Base-by-base conservation (phyloP, 495 filamentous ascomycete species). In the Symbiotaphrina buchneri region DNA sequence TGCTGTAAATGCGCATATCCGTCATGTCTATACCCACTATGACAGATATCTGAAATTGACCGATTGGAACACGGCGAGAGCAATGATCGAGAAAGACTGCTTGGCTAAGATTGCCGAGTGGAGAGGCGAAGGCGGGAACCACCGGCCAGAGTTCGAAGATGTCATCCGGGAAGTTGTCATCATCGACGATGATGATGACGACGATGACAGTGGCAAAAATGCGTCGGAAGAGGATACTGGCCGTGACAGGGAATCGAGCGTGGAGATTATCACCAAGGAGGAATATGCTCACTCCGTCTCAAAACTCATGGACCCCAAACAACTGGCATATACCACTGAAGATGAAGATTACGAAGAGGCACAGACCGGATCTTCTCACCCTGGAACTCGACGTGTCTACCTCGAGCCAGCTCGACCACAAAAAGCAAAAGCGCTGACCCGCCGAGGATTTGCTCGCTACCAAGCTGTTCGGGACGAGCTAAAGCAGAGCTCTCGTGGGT, bases 1-100 rank as follows among this genome's bases (percentile, higher is more conserved):
- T 27, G 83, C 83, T 1, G 77, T 82, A 5, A 63, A 75, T 40
- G 81, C 84, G 32, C 77, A 90, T 48, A 80, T 92, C 41, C 65
- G 84, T 22, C 84, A 94, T 45, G 56, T 54, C 18, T 79, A 90
- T 47, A 94, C 84, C 11, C 59, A 77, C 37, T 94, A 94, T 48
- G 83, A 94, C 50, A 53, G 63, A 38, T 55, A 90, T 18, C 55
- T 94, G 17, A 68, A 58, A 35, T 55, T 61, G 28, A 66, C 60
- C 4, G 54, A 49, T 5, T 83, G 68, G 49, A 54, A 61, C 27
- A 74, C 77, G 34, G 80, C 82, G 16, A 62, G 83, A 34, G 63
- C 58, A 34, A 47, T 54, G 24, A 74, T 87, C 22, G 74, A 85
- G 42, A 60, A 69, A 27, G 49, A 67, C 10, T 80, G 71, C 30